phyloP scores from a whole-genome alignment of 257 asterid genomes.

The Solanum okadae region DNA sequence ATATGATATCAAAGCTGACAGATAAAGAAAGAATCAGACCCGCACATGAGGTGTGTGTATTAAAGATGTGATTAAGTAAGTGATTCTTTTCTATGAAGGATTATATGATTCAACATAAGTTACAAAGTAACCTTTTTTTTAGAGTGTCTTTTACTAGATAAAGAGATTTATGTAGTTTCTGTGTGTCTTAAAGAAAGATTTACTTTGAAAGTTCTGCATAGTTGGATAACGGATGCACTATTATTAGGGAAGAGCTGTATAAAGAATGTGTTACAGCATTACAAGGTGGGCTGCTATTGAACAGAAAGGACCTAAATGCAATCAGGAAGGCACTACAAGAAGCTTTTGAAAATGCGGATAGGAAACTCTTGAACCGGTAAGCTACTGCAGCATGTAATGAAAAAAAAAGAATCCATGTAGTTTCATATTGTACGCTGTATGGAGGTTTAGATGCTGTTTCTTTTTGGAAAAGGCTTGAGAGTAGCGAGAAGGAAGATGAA shows the following conservation, averaged over 20 bases:
- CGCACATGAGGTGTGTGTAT: not conserved
- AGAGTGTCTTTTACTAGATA: not conserved
- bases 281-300: conserved; percentile 56
- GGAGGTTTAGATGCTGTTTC: conserved; percentile 56
- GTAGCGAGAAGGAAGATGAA: conserved; percentile 49
- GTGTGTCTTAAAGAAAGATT: not conserved
- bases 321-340: conserved; percentile 56
- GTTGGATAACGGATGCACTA: not conserved
- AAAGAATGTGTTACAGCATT: conserved; percentile 66
- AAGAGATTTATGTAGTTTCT: not conserved
- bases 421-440: conserved; percentile 29
- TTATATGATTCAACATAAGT: not conserved
- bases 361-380: conserved; percentile 66
- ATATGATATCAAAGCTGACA: not conserved
- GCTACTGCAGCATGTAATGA: not conserved
- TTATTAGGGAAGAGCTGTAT: conserved; percentile 71
- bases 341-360: conserved; percentile 64
- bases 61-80: not conserved
- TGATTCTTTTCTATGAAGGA: not conserved
- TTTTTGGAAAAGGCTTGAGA: conserved; percentile 87
- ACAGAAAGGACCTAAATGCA: conserved; percentile 45
- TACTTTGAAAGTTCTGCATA: not conserved
- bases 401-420: not conserved
- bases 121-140: not conserved
- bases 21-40: not conserved